Percentiles rank a stretch among this genome's conserved stretches.
These are phyloP conservation scores for Podospora anserina DNA, from an alignment of 495 filamentous ascomycete genomes.

Conservation along the genomic window DNA sequence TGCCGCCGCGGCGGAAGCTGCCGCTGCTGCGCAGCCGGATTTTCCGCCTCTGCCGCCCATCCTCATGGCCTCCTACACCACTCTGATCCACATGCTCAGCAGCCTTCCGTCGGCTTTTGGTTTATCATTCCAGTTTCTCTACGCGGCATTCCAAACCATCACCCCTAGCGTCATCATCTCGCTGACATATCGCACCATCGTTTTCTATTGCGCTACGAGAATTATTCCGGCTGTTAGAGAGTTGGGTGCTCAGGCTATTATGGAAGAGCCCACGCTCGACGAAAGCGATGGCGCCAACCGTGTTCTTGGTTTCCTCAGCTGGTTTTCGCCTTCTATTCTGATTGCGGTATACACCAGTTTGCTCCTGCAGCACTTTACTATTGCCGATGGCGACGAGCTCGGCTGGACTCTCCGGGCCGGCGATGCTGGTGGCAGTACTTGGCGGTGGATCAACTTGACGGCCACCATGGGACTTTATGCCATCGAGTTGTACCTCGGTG, in stretches of 20 bases:
- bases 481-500: slow-evolving; percentile 79
- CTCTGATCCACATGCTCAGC: slow-evolving; percentile 77
- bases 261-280: slow-evolving; percentile 77
- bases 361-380: slow-evolving; percentile 89
- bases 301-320: slow-evolving; percentile 75
- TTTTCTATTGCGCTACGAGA: slow-evolving; percentile 91
- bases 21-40: slow-evolving; percentile 59
- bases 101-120: slow-evolving; percentile 78
- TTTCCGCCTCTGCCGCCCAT: slow-evolving; percentile 94
- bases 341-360: slow-evolving; percentile 97
- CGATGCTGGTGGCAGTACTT: slow-evolving; percentile 76
- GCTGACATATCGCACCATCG: slow-evolving; percentile 84
- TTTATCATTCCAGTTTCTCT: slow-evolving; percentile 80
- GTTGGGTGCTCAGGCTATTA: slow-evolving; percentile 74
- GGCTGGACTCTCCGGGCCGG: slow-evolving; percentile 82
- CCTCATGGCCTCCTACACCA: slow-evolving; percentile 98
- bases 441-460: slow-evolving; percentile 89
- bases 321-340: slow-evolving; percentile 88
- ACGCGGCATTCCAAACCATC: slow-evolving; percentile 86
- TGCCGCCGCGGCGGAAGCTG: slow-evolving; percentile 49
- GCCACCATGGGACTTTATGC: slow-evolving; percentile 86
- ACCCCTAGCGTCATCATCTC: slow-evolving; percentile 94
- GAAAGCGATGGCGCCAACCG: slow-evolving; percentile 79
- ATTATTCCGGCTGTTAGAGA: slow-evolving; percentile 93
- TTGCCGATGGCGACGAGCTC: slow-evolving; percentile 62